A percentile compares a stretch with the other conserved stretches of the same genome.
Evolutionary conservation across 805 yeast genomes (phyloP).

Genomic region (Lipomyces lipofer): DNA sequence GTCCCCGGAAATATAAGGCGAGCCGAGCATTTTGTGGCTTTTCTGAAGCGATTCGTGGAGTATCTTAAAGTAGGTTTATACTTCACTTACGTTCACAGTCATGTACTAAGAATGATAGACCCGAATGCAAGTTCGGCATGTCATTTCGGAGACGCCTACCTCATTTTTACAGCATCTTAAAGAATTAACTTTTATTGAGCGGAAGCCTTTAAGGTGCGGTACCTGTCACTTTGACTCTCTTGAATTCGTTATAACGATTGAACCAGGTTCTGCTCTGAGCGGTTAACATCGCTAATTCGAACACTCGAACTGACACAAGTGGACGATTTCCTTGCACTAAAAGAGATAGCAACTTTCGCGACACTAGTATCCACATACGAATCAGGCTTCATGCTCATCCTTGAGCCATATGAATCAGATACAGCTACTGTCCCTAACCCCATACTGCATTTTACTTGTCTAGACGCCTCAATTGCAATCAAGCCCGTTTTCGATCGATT

Average conservation of each 20-base stretch:
- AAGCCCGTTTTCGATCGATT: conserved; percentile 95
- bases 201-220: conserved; percentile 65
- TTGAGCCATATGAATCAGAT: conserved; percentile 94
- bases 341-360: conserved; percentile 96
- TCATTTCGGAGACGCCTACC: conserved; percentile 94
- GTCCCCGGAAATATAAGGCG: conserved; percentile 96
- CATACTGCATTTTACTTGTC: conserved; percentile 84
- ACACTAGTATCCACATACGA: conserved; percentile 95
- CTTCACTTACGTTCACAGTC: neutral
- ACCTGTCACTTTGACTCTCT: too few species aligned
- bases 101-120: conserved; percentile 45
- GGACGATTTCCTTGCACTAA: conserved; percentile 89
- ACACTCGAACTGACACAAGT: conserved; percentile 85
- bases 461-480: conserved; percentile 97
- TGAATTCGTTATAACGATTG: too few species aligned
- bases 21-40: conserved; percentile 95
- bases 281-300: conserved; percentile 82
- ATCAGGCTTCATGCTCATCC: conserved; percentile 82
- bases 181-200: conserved; percentile 87
- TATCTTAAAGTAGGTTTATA: conserved; percentile 59
- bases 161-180: conserved; percentile 91
- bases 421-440: conserved; percentile 98
- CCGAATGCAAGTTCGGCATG: conserved; percentile 96
- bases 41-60: conserved; percentile 87
- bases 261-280: conserved; percentile 83